Evolutionary conservation across 495 filamentous ascomycete species (phyloP), one percentile per base, ranked within the genome.

Genomic region (Amphirosellinia nigrospora): DNA sequence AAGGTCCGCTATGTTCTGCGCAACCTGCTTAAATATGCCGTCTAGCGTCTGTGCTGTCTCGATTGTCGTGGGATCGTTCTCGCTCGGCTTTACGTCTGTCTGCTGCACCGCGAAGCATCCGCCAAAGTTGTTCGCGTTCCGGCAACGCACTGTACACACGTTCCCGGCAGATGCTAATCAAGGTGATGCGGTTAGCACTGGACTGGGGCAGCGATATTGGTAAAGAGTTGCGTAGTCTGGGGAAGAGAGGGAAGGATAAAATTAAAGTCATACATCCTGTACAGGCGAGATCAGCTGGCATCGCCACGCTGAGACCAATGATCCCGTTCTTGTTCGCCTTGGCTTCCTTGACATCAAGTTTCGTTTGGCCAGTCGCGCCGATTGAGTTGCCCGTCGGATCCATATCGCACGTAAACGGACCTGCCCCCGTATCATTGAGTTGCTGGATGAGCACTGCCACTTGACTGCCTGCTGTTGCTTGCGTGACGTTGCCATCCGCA

Each of bases 51-150:
- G 76, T 15, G 66, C 55, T 0, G 83, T 79, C 1, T 69, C 21
- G 59, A 83, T 78, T 63, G 75, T 78, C 21, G 72, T 53, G 9
- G 82, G 76, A 19, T 74, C 77, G 77, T 83, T 84, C 53, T 71
- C 56, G 52, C 70, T 76, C 15, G 80, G 69, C 1, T 69, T 75
- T 8, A 70, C 70, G 60, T 84, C 83, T 48, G 64, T 73, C 53
- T 85, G 83, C 64, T 85, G 81, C 3, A 85, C 82, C 34, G 82
- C 78, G 41, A 85, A 80, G 68, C 81, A 83, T 7, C 80, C 77
- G 39, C 87, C 87, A 71, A 89, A 89, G 1, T 86, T 85, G 0
- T 85, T 84, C 1, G 86, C 86, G 72, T 89, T 89, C 53, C 83
- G 80, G 73, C 87, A 83, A 13, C 85, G 79, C 6, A 88, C 80